Base-by-base conservation (phyloP, 1,284 basidiomycete genomes). In the Rhodotorula sp. region DNA sequence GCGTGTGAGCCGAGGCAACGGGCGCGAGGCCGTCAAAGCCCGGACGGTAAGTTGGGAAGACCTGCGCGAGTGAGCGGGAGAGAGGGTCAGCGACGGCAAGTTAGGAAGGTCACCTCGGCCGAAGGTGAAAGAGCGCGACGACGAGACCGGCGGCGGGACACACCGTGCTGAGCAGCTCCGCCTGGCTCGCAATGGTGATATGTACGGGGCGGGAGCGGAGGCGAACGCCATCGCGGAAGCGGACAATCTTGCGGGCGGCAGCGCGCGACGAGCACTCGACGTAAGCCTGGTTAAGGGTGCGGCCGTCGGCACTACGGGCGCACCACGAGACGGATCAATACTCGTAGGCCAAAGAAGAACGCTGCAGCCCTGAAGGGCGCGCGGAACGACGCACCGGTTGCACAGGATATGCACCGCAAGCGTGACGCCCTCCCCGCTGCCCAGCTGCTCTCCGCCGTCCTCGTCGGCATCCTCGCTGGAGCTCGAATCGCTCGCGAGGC, bases 251-350 rank as follows among this genome's bases (percentile, higher is more conserved):
- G 27, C 63, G 64, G 0, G 73, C 73, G 7, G 67, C 70, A 8
- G 60, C 51, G 55, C 67, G 34, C 39, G 70, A 72, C 10, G 61
- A 41, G 61, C 61, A 66, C 44, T 75, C 73, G 67, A 75, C 50
- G 59, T 72, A 75, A 36, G 67, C 68, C 56, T 67, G 72, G 56
- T 74, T 74, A 65, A 75, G 67, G 2, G 73, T 75, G 32, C 73
- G 64, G 7, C 73, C 73, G 51, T 75, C 73, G 36, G 62, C 44
- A 41, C 73, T 75, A 61, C 13, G 39, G 7, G 39, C 25, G n/a
- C 36, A 34, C n/a, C n/a, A 58, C 36, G 15, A 32, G 17, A 29
- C 34, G 36, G 44, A 44, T 17, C 32, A 15, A 13, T 27, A 37
- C 44, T 22, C 2, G 1, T 8, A 22, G 9, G 53, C 12, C 13